Conservation (phyloP, 352 stramenopile species). For the Phytophthora quininea region DNA sequence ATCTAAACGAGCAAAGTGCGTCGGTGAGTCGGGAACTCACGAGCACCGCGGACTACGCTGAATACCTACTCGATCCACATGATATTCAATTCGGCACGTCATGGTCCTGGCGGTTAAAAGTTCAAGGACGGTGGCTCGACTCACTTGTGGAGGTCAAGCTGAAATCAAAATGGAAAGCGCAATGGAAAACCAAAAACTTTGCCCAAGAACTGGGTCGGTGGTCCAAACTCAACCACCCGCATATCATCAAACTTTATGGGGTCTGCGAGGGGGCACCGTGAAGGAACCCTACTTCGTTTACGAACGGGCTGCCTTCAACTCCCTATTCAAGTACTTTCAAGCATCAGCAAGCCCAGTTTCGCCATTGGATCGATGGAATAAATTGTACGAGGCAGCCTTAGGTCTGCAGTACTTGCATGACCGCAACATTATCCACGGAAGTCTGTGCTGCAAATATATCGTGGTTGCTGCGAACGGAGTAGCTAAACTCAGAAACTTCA, state of each 20-base stretch:
- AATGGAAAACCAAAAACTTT: constrained; percentile 4
- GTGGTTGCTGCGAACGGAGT: constrained; percentile 11
- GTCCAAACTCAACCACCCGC: constrained; percentile 24
- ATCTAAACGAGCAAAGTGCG: not conserved
- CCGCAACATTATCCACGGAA: constrained; percentile 22
- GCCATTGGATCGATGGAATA: constrained; percentile 6
- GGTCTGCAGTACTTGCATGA: constrained; percentile 40
- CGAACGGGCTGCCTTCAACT: constrained; percentile 6
- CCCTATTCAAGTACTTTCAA: constrained; percentile 6
- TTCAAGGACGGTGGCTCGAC: constrained; percentile 9
- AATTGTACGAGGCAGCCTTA: constrained; percentile 28
- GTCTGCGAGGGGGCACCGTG: not conserved
- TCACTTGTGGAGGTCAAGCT: constrained; percentile 8
- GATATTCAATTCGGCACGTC: constrained; percentile 5
- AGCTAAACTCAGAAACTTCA: constrained; percentile 16
- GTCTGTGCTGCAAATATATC: constrained; percentile 14
- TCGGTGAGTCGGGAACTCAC: not conserved
- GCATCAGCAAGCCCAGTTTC: not conserved
- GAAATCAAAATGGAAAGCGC: not conserved
- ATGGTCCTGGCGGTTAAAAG: not conserved
- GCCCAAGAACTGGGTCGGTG: constrained; percentile 17
- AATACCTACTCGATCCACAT: constrained; percentile 11
- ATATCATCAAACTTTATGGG: constrained; percentile 36
- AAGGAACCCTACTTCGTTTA: constrained; percentile 26
- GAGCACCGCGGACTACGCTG: not conserved